These are phyloP conservation scores for Plasmodium berghei DNA, from an alignment of 169 alveolate species.

Conservation along the genomic window DNA sequence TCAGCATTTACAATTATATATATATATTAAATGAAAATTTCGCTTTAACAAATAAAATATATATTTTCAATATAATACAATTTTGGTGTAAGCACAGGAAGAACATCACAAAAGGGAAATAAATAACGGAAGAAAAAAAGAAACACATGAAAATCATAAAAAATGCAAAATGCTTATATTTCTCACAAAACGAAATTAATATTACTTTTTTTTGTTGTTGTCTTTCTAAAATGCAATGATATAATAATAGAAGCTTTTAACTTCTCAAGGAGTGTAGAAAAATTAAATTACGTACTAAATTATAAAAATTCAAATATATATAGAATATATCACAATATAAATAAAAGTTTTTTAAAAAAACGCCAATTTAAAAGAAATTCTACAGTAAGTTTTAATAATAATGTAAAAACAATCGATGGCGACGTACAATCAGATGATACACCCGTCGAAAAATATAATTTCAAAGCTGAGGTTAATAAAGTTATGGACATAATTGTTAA, in stretches of 20 bases:
- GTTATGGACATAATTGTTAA: conserved; percentile 99
- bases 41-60: too few relatives aligned
- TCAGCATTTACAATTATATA: too few relatives aligned
- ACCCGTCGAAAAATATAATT: conserved; percentile 90
- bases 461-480: conserved; percentile 98
- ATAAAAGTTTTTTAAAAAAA: conserved; percentile 59
- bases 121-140: background rate
- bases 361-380: conserved; percentile 8
- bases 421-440: conserved; percentile 76
- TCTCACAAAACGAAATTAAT: conserved; percentile 43
- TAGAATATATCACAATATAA: conserved; percentile 30
- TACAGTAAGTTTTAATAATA: conserved; percentile 19
- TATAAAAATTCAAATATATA: conserved; percentile 28
- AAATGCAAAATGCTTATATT: conserved; percentile 68
- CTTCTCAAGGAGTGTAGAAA: conserved; percentile 19
- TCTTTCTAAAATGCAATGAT: conserved; percentile 36
- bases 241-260: conserved; percentile 27
- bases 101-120: background rate
- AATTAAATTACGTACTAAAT: conserved; percentile 64
- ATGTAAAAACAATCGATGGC: conserved; percentile 38
- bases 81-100: background rate
- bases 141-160: conserved; percentile 25
- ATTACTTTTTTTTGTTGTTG: conserved; percentile 36
- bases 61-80: too few relatives aligned
- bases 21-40: too few relatives aligned